These are phyloP conservation scores for Corynascus novoguineensis DNA, from an alignment of 495 filamentous ascomycete species.

Conservation along the genomic window DNA sequence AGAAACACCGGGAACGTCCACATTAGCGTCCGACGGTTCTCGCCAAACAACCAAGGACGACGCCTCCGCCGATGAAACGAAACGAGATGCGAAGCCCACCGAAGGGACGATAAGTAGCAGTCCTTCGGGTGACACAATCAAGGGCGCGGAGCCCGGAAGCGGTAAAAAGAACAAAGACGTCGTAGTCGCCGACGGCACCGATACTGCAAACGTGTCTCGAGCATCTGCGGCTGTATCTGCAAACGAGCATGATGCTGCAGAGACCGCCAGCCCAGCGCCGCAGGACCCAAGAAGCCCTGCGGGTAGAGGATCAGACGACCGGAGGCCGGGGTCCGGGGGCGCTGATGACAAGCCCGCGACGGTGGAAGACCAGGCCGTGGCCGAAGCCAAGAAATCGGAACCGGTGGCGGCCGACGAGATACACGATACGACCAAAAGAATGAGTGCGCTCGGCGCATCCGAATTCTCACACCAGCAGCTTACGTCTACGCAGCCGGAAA, in stretches of 20 bases:
- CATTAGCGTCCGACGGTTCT: not conserved
- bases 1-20: not conserved
- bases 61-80: not conserved
- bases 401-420: conserved; percentile 20
- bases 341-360: conserved; percentile 13
- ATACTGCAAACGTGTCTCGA: conserved; percentile 19
- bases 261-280: conserved; percentile 6
- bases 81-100: not conserved
- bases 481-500: conserved; percentile 47
- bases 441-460: conserved; percentile 45
- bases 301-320: conserved; percentile 12
- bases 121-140: not conserved
- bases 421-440: conserved; percentile 28
- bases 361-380: conserved; percentile 20
- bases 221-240: conserved; percentile 13
- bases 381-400: conserved; percentile 17
- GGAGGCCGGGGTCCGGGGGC: not conserved
- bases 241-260: not conserved
- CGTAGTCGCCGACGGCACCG: conserved; percentile 15
- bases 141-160: conserved; percentile 18
- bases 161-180: conserved; percentile 40
- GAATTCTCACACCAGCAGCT: conserved; percentile 92
- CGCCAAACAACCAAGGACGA: not conserved
- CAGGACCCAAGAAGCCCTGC: conserved; percentile 5
- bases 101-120: not conserved